Evolutionary conservation across 2,329 filamentous ascomycete genomes (phyloP), one percentile per base, ranked within the genome.

Genomic region (Calonectria multiphialidica): DNA sequence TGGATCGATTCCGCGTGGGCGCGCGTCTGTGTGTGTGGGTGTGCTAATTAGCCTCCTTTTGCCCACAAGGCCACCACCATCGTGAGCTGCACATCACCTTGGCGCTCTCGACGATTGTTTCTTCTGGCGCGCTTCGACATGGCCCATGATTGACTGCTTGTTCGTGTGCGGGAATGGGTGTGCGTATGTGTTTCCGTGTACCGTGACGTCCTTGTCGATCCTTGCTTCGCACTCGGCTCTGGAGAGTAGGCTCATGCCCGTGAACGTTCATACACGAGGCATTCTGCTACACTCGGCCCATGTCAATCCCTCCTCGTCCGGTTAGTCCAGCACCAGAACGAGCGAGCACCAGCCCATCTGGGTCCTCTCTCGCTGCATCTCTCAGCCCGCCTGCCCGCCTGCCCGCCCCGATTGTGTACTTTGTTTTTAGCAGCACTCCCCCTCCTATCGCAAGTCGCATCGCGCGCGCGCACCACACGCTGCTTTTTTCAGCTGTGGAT

Each of bases 1-100:
- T 45, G 37, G 68, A 45, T 66, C 33, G 63, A 66, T 71, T 71
- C 68, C 68, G 68, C 68, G 63, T 49, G 61, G 40, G 35, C 55
- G 45, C 33, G 63, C 45, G 66, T 33, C 33, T 61, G 33, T 37
- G 37, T 37, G 30, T 25, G 49, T 49, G 66, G 23, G 47, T 37
- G 44, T 63, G 28, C 40, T 45, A 18, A 57, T 37, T 42, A 53
- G 57, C 40, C 57, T 62, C 57, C 37, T 62, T 61, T 42, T 62
- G 35, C 37, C 57, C 25, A 42, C 28, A 25, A 62, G 57, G 57
- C 28, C 33, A 37, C 35, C 53, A 62, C 57, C 25, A 45, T 6
- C 42, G 23, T 62, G 57, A 13, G 18, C 23, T 33, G 40, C 40
- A 45, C 23, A 62, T 45, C 25, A 42, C 23, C 37, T 62, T 45